Conservation (phyloP, 1,284 basidiomycete genomes). For the Irpex lacteus region DNA sequence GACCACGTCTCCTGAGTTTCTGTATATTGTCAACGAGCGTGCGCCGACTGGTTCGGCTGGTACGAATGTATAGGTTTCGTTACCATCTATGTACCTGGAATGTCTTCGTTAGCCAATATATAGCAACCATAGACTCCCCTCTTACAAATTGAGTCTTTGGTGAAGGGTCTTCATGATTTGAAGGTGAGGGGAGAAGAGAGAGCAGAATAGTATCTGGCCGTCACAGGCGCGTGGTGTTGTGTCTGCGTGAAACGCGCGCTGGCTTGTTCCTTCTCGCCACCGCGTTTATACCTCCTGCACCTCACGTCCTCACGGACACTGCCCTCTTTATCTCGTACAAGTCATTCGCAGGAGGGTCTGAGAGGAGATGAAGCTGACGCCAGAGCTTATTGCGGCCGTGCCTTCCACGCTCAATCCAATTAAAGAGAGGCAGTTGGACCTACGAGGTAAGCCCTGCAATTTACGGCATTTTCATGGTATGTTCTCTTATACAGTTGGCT, state of each 20-base stretch:
- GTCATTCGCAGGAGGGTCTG: slow-evolving; percentile 7
- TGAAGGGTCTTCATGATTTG: slow-evolving; percentile 62
- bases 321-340: slow-evolving; percentile 7
- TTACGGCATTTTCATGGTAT: slow-evolving; percentile 11
- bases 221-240: slow-evolving; percentile 4
- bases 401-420: slow-evolving; percentile 83
- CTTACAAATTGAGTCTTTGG: slow-evolving; percentile 68
- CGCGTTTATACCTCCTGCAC: slow-evolving; percentile 3
- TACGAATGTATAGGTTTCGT: slow-evolving; percentile 75
- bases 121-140: slow-evolving; percentile 13
- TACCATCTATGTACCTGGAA: slow-evolving; percentile 60
- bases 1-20: slow-evolving; percentile 68
- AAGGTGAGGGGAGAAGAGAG: slow-evolving; percentile 24
- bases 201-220: slow-evolving; percentile 16
- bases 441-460: slow-evolving; percentile 68
- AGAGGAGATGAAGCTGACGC: slow-evolving; percentile 82
- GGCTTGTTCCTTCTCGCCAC: slow-evolving; percentile 15
- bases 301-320: slow-evolving; percentile 7
- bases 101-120: slow-evolving; percentile 14
- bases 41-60: slow-evolving; percentile 61
- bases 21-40: slow-evolving; percentile 66
- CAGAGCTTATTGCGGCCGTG: slow-evolving; percentile 82
- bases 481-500: slow-evolving; percentile 28
- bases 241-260: slow-evolving; percentile 14
- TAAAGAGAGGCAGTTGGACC: slow-evolving; percentile 93